Base-by-base conservation (phyloP, 805 yeast genomes). In the Jamesozyma jinghongensis region DNA sequence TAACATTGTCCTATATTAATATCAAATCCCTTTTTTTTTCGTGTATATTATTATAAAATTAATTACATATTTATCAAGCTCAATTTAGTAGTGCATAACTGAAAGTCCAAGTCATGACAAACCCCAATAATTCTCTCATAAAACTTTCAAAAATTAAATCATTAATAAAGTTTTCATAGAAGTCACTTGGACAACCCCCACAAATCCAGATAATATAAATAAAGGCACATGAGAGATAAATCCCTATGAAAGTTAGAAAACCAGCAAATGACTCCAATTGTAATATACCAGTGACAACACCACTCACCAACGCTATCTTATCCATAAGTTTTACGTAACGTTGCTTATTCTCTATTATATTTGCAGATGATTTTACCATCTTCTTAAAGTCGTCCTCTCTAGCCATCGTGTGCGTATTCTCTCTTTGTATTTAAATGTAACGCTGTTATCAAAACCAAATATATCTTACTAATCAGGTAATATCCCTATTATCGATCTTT, bases 41-140 rank as follows among this genome's bases (percentile, higher is more conserved):
- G 5, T n/a, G 13, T 28, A 12, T 28, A 5, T 7, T 14, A 28
- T 28, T n/a, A 28, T 3, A n/a, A n/a, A 12, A 10, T n/a, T n/a
- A n/a, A n/a, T n/a, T n/a, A n/a, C n/a, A n/a, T n/a, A n/a, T n/a
- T n/a, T n/a, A n/a, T 22, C 10, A 22, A 10, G 11, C 6, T 43
- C 45, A 59, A 17, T 58, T 63, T 7, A 73, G 70, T 40, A 74
- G 49, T 1, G 76, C 77, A 49, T 66, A 68, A 13, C 73, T 61
- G 43, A 76, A 59, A 37, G 80, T 74, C 82, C 82, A 76, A 51
- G 75, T 68, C 71, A 76, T 70, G 7, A 73, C 63, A 48, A 63
- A 76, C 33, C 78, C 71, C 11, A 78, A 68, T 25, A 75, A 44
- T 30, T 73, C 76, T 34, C 75, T 56, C 13, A 71, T 62, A 12